Evolutionary conservation across 768 basidiomycete genomes (phyloP).

Genomic region (Serendipita sp.): DNA sequence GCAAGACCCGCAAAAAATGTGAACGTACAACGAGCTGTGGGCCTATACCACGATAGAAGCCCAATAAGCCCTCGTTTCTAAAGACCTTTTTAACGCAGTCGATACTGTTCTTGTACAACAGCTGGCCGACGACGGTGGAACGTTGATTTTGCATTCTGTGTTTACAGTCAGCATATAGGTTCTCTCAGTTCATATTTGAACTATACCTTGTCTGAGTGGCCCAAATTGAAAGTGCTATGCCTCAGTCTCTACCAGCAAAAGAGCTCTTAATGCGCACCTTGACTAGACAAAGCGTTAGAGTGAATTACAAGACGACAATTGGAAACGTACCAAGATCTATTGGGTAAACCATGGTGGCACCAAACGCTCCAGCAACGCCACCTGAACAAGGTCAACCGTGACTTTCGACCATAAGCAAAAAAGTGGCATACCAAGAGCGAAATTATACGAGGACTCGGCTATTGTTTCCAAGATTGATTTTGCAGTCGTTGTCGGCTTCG

Average conservation of each 20-base stretch:
- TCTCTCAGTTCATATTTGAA: no score
- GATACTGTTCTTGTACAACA: conserved; percentile 89
- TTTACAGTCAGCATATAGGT: neutral
- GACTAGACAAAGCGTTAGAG: conserved; percentile 28
- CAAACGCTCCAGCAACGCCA: conserved; percentile 78
- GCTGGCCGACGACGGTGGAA: conserved; percentile 88
- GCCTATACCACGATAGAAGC: conserved; percentile 94
- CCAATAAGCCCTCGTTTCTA: conserved; percentile 79
- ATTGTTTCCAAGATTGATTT: conserved; percentile 39
- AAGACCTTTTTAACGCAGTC: conserved; percentile 93
- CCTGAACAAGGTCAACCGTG: conserved; percentile 8
- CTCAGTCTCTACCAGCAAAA: no score
- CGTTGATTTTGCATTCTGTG: conserved; percentile 96
- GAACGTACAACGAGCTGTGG: conserved; percentile 73
- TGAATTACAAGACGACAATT: conserved; percentile 8
- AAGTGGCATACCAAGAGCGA: conserved; percentile 49
- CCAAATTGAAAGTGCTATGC: no score
- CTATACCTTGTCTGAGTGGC: no score
- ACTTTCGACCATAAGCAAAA: neutral
- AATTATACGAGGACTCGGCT: conserved; percentile 67
- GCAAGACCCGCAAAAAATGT: neutral
- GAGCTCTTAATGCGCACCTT: conserved; percentile 64
- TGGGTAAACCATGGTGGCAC: conserved; percentile 96
- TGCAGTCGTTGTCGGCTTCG: conserved; percentile 16
- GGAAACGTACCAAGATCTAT: conserved; percentile 68